Evolutionary conservation across 371 early-diverging fungal species (phyloP).

Genomic region (Capillidium heterosporum): DNA sequence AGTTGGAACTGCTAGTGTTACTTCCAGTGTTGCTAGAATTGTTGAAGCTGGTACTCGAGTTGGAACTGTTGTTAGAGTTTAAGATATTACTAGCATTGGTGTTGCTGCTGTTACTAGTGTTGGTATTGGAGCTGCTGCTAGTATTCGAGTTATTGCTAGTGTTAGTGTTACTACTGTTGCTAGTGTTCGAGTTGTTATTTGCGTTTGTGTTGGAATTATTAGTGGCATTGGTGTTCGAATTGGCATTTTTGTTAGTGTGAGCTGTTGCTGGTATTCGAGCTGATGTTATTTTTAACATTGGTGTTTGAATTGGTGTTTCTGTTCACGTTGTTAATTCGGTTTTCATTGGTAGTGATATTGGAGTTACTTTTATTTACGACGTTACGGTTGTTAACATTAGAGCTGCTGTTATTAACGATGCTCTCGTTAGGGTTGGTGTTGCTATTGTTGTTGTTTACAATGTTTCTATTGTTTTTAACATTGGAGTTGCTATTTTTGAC

Average conservation of each 20-base stretch:
- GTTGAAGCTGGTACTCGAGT: too few species aligned
- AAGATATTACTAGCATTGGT: too few species aligned
- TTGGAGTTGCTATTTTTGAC: constrained; percentile 2
- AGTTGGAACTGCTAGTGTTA: too few species aligned
- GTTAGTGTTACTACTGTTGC: too few species aligned
- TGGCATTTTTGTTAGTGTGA: constrained; percentile 7
- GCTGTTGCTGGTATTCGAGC: neutral
- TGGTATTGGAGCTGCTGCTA: too few species aligned
- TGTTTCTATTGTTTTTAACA: neutral
- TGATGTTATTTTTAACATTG: neutral
- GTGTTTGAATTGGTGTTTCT: neutral
- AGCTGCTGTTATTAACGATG: constrained; percentile 6
- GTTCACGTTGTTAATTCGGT: neutral
- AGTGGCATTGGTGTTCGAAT: too few species aligned
- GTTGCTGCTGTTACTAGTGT: too few species aligned
- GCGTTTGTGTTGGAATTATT: constrained; percentile 6
- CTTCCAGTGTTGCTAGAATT: too few species aligned
- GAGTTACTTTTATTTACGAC: constrained; percentile 9
- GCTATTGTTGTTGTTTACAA: neutral
- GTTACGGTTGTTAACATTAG: constrained; percentile 11
- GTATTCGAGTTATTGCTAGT: too few species aligned
- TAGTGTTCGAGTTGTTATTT: constrained; percentile 8
- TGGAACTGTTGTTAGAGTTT: too few species aligned
- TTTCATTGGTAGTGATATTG: neutral
- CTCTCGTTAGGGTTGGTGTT: constrained; percentile 6